Evolutionary conservation across 1,139 yeast genomes (phyloP), one percentile per base, ranked within the genome.

Genomic region (Sugiyamaella japonica): DNA sequence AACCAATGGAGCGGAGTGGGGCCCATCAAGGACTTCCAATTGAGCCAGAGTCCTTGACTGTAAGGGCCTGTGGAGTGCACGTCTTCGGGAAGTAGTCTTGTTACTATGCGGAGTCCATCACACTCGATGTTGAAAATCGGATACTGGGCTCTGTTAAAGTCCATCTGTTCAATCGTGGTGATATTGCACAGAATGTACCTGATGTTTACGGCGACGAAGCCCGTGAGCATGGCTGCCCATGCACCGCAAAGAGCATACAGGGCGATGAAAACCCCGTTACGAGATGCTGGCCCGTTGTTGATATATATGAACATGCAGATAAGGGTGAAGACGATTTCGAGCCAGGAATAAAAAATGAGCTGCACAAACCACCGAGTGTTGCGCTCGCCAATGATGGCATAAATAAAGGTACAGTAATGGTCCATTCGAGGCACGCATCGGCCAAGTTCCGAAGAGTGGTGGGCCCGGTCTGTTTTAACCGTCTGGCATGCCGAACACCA

Each of bases 391-490:
- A 93, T 82, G 61, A 97, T 89, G 4, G 81, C 76, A 8, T 93
- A 84, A 61, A 93, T 85, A 97, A 97, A 91, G 0, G 96, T 96
- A 68, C 99, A 93, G 71, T 88, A 95, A 66, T 93, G 99, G 71
- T 75, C 78, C 76, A 75, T 73, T 41, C 64, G 63, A 3, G 93
- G 75, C 1, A 88, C 78, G 70, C 99, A 93, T 52, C 71, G 73
- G 9, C 82, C 78, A 61, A 95, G 83, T 23, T 81, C 73, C 0
- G 70, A 84, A 57, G 97, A 89, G 67, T 93, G 99, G 66, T 93
- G 99, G 29, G 75, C 67, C 53, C 98, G 75, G 66, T 89, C 97
- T 0, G 97, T 97, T 67, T 93, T 93, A 83, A 93, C 83, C 7
- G 79, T 82, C 48, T 77, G 70, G 70, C 99, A 93, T 57, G 82